Conservation (phyloP, 495 filamentous ascomycete species). For the Lindgomyces ingoldianus region DNA sequence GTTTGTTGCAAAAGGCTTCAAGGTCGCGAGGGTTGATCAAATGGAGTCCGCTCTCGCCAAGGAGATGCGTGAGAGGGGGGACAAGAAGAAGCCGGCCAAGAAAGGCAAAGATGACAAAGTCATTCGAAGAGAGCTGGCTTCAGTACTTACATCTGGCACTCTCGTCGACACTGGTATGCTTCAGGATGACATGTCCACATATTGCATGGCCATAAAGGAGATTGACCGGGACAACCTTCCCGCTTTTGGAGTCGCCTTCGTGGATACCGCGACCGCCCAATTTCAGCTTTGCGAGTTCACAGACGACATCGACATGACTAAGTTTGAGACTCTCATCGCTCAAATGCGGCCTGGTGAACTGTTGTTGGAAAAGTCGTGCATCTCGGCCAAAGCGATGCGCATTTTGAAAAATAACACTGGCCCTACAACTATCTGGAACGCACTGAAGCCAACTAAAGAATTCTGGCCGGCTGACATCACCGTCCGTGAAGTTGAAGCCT, state of each 20-base stretch:
- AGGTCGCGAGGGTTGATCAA: slow-evolving; percentile 96
- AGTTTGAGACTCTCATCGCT: slow-evolving; percentile 96
- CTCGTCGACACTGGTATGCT: slow-evolving; percentile 96
- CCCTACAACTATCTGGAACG: slow-evolving; percentile 93
- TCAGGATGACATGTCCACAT: slow-evolving; percentile 96
- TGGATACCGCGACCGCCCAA: slow-evolving; percentile 93
- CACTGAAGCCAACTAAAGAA: slow-evolving; percentile 82
- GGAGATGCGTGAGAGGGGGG: slow-evolving; percentile 90
- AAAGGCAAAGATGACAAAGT: slow-evolving; percentile 79
- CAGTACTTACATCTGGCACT: slow-evolving; percentile 87
- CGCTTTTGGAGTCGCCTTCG: slow-evolving; percentile 88
- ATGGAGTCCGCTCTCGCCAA: slow-evolving; percentile 93
- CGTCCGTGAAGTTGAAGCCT: slow-evolving; percentile 76
- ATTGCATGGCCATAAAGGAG: slow-evolving; percentile 96
- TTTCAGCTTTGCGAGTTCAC: slow-evolving; percentile 90
- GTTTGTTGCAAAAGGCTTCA: slow-evolving; percentile 90
- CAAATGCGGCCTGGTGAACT: slow-evolving; percentile 89
- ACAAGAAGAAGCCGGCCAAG: slow-evolving; percentile 50
- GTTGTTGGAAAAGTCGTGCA: slow-evolving; percentile 80
- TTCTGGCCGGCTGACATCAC: slow-evolving; percentile 89
- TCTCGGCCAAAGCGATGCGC: slow-evolving; percentile 83
- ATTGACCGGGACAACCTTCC: slow-evolving; percentile 72
- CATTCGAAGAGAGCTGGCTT: slow-evolving; percentile 85
- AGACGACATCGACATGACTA: slow-evolving; percentile 92
- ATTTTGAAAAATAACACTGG: slow-evolving; percentile 95